A percentile compares a stretch with the other conserved stretches of the same genome.
Conservation (phyloP, 306 rosid species). For the Inga oerstediana region DNA sequence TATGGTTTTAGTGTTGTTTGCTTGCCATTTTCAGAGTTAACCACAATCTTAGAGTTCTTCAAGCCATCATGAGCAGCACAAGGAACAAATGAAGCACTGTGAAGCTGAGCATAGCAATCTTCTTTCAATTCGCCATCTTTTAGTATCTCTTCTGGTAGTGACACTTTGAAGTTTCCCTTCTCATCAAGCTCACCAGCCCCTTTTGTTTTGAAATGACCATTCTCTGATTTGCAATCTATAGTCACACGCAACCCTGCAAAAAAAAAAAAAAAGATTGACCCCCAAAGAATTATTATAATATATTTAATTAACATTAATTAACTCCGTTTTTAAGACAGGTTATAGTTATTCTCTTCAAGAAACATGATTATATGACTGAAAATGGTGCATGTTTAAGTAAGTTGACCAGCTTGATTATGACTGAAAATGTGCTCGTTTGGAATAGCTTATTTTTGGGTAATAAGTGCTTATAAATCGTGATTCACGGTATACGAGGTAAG, state of each 20-base stretch:
- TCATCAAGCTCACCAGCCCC: constrained; percentile 62
- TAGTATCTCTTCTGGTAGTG: constrained; percentile 53
- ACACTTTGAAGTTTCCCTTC: constrained; percentile 69
- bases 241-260: constrained; percentile 67
- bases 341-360: not conserved
- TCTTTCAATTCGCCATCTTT: constrained; percentile 59
- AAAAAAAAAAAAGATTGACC: not conserved
- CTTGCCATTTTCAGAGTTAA: constrained; percentile 45
- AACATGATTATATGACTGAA: not conserved
- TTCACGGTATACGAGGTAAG: too few species aligned
- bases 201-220: constrained; percentile 63
- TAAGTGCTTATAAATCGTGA: too few species aligned
- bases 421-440: too few species aligned
- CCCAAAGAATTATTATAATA: not conserved
- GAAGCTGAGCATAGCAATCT: constrained; percentile 86
- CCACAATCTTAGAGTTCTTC: constrained; percentile 52
- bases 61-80: constrained; percentile 67
- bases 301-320: too few species aligned
- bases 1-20: constrained; percentile 52
- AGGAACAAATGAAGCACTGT: constrained; percentile 64
- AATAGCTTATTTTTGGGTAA: too few species aligned
- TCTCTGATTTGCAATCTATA: constrained; percentile 69
- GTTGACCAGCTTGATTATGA: not conserved
- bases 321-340: not conserved
- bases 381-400: not conserved